Conservation (phyloP, 441 rosid species). For the California macrophylla region DNA sequence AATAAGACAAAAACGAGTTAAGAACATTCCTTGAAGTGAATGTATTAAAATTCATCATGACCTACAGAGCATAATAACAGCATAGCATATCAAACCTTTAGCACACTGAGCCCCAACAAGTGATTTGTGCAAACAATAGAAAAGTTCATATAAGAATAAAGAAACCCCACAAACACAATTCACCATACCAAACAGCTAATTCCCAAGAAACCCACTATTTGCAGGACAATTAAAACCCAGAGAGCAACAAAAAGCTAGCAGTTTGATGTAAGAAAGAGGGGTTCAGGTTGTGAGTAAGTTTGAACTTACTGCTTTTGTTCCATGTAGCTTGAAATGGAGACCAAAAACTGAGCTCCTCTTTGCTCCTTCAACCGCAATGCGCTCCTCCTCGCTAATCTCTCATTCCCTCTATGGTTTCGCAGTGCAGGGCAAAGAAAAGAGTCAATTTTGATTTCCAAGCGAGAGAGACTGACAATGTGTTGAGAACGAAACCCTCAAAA, state of each 20-base stretch:
- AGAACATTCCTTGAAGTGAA: conserved; percentile 2
- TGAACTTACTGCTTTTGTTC: background rate
- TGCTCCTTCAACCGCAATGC: background rate
- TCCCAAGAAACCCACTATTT: background rate
- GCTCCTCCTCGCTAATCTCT: background rate
- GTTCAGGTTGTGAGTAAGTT: background rate
- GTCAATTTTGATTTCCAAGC: background rate
- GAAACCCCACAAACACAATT: background rate
- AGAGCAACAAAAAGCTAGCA: background rate
- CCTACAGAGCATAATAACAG: background rate
- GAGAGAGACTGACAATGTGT: background rate
- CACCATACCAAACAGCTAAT: background rate
- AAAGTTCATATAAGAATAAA: background rate
- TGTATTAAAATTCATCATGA: background rate
- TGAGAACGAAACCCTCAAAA: background rate
- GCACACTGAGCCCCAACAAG: background rate
- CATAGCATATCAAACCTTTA: background rate
- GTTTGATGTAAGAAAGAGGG: background rate
- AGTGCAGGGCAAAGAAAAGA: background rate
- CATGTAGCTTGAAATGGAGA: background rate
- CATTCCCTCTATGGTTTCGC: background rate
- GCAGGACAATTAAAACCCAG: background rate
- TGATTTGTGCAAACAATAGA: background rate
- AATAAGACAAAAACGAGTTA: background rate
- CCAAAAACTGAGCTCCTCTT: background rate